Percentiles rank a stretch among this genome's conserved stretches.
Evolutionary conservation across 179 eudicot genomes (phyloP).

Genomic region (Camellia oleifera): DNA sequence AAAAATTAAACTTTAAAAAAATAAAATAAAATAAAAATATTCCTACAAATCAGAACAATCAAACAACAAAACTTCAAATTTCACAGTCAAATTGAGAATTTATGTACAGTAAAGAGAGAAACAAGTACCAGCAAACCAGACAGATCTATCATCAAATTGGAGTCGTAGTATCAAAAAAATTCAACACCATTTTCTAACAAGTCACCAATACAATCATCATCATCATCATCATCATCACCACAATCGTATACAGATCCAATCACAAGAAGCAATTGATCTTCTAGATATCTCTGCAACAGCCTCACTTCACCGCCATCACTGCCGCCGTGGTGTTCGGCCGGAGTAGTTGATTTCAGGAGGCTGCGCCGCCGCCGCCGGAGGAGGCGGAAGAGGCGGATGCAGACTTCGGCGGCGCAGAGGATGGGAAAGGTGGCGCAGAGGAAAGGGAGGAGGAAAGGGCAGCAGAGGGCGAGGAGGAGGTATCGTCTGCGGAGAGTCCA

Average conservation of each 20-base stretch:
- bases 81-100: neutral
- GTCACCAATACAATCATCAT: neutral
- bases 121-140: neutral
- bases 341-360: neutral
- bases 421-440: conserved; percentile 17
- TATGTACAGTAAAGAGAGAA: neutral
- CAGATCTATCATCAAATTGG: conserved; percentile 4
- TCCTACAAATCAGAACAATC: neutral
- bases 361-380: neutral
- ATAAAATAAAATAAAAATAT: neutral
- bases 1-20: neutral
- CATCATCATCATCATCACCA: conserved; percentile 7
- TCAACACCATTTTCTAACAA: neutral
- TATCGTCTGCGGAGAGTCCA: conserved; percentile 10
- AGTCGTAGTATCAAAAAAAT: neutral
- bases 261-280: conserved; percentile 24
- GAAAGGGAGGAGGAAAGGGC: conserved; percentile 22
- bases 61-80: neutral
- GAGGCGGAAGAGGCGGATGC: conserved; percentile 10
- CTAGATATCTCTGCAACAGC: conserved; percentile 22
- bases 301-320: conserved; percentile 4
- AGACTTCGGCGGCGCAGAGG: conserved; percentile 13
- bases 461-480: conserved; percentile 14
- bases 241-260: conserved; percentile 21
- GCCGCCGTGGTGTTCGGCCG: neutral